These are phyloP conservation scores for Castanopsis chinensis DNA, from an alignment of 306 rosid species.

Conservation along the genomic window DNA sequence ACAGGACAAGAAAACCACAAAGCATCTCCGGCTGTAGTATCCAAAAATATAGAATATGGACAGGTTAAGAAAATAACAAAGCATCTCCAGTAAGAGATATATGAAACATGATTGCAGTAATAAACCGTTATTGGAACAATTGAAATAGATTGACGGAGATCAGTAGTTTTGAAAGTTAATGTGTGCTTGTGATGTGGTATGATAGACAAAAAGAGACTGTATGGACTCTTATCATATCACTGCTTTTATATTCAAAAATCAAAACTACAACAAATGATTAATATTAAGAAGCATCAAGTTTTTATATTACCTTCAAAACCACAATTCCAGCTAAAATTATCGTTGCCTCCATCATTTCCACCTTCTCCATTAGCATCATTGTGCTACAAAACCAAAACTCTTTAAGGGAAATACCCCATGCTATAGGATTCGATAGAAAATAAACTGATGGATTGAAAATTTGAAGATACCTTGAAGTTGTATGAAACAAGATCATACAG, in stretches of 20 bases:
- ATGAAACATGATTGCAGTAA: not conserved
- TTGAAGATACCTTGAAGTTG: slow-evolving; percentile 72
- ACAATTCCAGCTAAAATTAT: slow-evolving; percentile 94
- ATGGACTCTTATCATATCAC: not conserved
- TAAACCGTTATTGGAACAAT: not conserved
- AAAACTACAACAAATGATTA: not conserved
- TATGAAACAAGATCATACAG: slow-evolving; percentile 87
- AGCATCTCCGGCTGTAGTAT: not conserved
- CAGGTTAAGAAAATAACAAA: not conserved
- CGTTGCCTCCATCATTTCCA: slow-evolving; percentile 85
- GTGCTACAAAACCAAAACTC: slow-evolving; percentile 67
- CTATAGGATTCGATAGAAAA: slow-evolving; percentile 9
- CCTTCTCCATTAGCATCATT: slow-evolving; percentile 95
- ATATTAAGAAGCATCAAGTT: slow-evolving; percentile 6
- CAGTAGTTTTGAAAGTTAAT: not conserved
- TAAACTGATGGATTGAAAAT: slow-evolving; percentile 6
- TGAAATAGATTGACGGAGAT: not conserved
- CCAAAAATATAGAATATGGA: not conserved
- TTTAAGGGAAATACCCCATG: slow-evolving; percentile 17
- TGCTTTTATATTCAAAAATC: not conserved
- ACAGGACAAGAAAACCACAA: not conserved
- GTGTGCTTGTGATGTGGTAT: not conserved
- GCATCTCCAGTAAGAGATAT: not conserved
- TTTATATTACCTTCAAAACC: slow-evolving; percentile 78
- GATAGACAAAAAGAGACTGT: not conserved